phyloP scores from a whole-genome alignment of 257 asterid genomes.

The Henckelia pumila region DNA sequence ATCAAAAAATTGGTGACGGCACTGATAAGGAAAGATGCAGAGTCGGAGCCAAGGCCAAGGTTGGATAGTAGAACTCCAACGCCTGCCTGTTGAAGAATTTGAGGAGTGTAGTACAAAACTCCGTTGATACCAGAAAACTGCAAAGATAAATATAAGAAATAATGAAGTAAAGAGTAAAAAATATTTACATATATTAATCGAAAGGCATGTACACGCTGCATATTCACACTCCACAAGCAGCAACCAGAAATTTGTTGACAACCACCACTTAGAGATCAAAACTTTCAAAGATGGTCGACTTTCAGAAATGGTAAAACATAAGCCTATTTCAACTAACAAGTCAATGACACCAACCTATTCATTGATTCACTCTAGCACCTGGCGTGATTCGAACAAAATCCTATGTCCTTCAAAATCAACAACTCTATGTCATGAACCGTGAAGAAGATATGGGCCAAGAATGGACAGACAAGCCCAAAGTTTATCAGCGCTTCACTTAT shows the following conservation, averaged over 20 bases:
- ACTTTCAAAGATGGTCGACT: neutral
- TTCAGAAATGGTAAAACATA: neutral
- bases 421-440: no score
- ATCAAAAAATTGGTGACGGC: slow-evolving; percentile 58
- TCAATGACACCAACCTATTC: neutral
- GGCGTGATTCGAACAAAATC: neutral
- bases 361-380: neutral
- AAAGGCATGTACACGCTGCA: neutral
- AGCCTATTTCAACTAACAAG: no score
- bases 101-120: slow-evolving; percentile 91
- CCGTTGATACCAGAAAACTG: slow-evolving; percentile 97
- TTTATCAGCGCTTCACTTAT: no score
- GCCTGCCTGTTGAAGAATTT: slow-evolving; percentile 90
- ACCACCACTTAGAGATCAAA: neutral
- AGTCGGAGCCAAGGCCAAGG: slow-evolving; percentile 67
- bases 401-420: neutral
- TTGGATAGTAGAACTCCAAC: slow-evolving; percentile 74
- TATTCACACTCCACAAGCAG: neutral
- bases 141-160: slow-evolving; percentile 17
- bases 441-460: no score
- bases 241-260: neutral
- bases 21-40: slow-evolving; percentile 81
- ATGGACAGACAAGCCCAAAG: no score
- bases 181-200: neutral
- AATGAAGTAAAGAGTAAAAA: neutral